Evolutionary conservation across 2,329 filamentous ascomycete genomes (phyloP), one percentile per base, ranked within the genome.

Genomic region (Stemphylium beticola): DNA sequence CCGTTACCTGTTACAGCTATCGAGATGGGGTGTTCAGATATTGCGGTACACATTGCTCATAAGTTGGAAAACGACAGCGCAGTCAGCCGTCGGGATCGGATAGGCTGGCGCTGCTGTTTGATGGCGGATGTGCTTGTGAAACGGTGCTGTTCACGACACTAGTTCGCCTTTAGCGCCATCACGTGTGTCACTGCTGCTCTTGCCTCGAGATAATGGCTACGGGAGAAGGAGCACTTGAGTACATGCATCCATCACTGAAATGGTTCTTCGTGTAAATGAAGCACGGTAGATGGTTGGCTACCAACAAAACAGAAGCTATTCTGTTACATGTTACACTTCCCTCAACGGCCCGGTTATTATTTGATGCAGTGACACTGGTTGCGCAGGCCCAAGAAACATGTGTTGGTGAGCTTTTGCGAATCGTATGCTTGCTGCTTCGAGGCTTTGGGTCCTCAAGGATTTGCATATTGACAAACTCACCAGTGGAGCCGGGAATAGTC

Each of bases 291-390:
- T 49, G 29, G 55, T 58, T 59, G 55, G 60, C 10, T 39, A 48
- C 39, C 34, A 51, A n/a, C n/a, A 36, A 36, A 37, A 22, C 31
- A 14, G 38, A 36, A 26, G 24, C 17, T 41, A 15, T 36, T 36
- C 31, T 42, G 26, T 43, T 53, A 15, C 32, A 44, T 55, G 49
- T 48, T 53, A 55, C 44, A 9, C 38, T 29, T 44, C 22, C 24
- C 38, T 34, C 43, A 33, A 52, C 57, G 47, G 51, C 43, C 56
- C 51, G 44, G 34, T 42, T 58, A 47, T 46, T 41, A 38, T 34
- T 31, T n/a, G 24, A 11, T n/a, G 18, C 34, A 31, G 49, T 45
- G 53, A 42, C 45, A 57, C 53, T 48, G 14, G 40, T 17, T 45
- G 15, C 31, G 31, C 46, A 42, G 43, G 29, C 11, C 31, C 29